Conservation (phyloP, 345 rosid genomes). For the Triadica sebifera region DNA sequence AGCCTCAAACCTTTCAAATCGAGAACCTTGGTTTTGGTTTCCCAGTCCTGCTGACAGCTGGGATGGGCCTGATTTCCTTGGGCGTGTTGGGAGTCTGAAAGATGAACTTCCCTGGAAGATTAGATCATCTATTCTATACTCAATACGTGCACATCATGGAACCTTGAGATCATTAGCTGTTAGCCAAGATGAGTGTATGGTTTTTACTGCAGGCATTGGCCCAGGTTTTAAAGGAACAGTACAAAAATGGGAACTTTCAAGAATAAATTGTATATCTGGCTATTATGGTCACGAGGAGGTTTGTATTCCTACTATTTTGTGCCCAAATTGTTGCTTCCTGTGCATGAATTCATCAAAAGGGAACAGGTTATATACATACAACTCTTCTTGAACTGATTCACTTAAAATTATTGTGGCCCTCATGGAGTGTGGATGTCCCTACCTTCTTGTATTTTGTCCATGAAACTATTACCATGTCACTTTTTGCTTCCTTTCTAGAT, state of each 20-base stretch:
- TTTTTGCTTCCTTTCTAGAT: not conserved
- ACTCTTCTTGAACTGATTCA: not conserved
- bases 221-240: slow-evolving; percentile 91
- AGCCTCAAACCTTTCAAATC: slow-evolving; percentile 44
- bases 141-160: slow-evolving; percentile 81
- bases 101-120: slow-evolving; percentile 92
- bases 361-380: not conserved
- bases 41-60: slow-evolving; percentile 81
- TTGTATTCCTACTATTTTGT: slow-evolving; percentile 28
- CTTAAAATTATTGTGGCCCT: not conserved
- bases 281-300: slow-evolving; percentile 99
- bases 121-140: slow-evolving; percentile 69
- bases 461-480: not conserved
- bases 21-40: slow-evolving; percentile 92
- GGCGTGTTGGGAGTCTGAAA: slow-evolving; percentile 65
- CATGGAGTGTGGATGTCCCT: not conserved
- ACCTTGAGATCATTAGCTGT: slow-evolving; percentile 78
- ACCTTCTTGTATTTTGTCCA: not conserved
- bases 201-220: slow-evolving; percentile 87
- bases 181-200: slow-evolving; percentile 73
- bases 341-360: not conserved
- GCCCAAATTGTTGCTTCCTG: slow-evolving; percentile 4
- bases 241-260: slow-evolving; percentile 86
- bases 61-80: slow-evolving; percentile 81
- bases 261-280: slow-evolving; percentile 69